Conservation (phyloP, 2,329 filamentous ascomycete genomes). For the Epichloe gansuensis region DNA sequence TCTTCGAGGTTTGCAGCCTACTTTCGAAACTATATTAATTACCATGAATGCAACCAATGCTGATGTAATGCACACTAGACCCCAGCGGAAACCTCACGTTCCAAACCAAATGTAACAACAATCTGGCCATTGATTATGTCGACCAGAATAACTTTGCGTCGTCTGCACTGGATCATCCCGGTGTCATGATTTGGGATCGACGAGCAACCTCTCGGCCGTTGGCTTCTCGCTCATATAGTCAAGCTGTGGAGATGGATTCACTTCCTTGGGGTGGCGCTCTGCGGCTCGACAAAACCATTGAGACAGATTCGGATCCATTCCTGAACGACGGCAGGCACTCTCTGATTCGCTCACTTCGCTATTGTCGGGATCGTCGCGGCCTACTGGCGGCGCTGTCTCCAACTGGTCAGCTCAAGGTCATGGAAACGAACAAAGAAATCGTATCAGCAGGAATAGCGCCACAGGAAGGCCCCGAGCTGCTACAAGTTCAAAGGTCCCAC, state of each 20-base stretch:
- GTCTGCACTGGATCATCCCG: constrained; percentile 60
- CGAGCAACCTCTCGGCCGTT: constrained; percentile 43
- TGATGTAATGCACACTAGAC: constrained; percentile 22
- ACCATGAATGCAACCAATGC: neutral
- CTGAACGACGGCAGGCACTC: constrained; percentile 43
- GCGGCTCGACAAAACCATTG: constrained; percentile 43
- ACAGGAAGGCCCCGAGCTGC: constrained; percentile 41
- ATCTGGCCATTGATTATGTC: constrained; percentile 63
- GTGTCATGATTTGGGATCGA: constrained; percentile 67
- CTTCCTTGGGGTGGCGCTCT: constrained; percentile 51
- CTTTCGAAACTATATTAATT: neutral
- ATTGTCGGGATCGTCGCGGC: constrained; percentile 48
- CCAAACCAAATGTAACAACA: constrained; percentile 55
- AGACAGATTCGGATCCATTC: constrained; percentile 38
- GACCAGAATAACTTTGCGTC: constrained; percentile 79
- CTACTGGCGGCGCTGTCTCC: constrained; percentile 49
- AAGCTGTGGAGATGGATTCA: constrained; percentile 47
- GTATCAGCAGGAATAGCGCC: constrained; percentile 23
- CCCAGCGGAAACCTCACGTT: constrained; percentile 43
- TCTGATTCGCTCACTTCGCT: constrained; percentile 49
- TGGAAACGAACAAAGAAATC: constrained; percentile 45
- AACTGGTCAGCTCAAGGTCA: constrained; percentile 48
- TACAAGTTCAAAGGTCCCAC: constrained; percentile 46
- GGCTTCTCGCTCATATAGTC: constrained; percentile 40
- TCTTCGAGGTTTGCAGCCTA: constrained; percentile 46